Base-by-base conservation (phyloP, 257 asterid genomes). In the Capsicum chinense region DNA sequence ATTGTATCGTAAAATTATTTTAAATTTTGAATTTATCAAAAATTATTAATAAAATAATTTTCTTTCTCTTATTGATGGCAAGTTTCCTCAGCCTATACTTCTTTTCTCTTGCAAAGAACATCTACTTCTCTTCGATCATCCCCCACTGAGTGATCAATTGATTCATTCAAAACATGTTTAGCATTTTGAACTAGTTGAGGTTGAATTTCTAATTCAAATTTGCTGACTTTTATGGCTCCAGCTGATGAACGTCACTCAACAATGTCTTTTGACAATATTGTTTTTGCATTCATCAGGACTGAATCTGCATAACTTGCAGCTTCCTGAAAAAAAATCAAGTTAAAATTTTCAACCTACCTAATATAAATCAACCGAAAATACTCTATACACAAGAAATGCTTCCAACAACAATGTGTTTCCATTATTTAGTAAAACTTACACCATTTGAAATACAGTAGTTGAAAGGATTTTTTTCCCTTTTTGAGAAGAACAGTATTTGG, bases 51-150 rank as follows among this genome's bases (percentile, higher is more conserved):
- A 26, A 26, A 26, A 26, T 26, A 26, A 26, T 26, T 26, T 26
- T 26, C 33, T 26, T 26, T 26, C 33, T 26, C 33, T 26, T 26
- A 26, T 26, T 26, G 33, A 26, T 26, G 33, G 33, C 33, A 26
- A 26, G 33, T 26, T 70, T 90, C 89, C 47, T 87, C 90, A 5
- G 81, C 60, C 86, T 88, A 84, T 56, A 44, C 82, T 84, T 90
- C 86, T 81, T 88, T 85, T 79, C 81, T 88, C 83, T 76, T 73
- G 79, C 86, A 76, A 52, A 90, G 90, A 78, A 81, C 70, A 57
- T 90, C 88, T 83, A 84, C 85, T 81, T 90, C 91, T 70, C 81
- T 79, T 47, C 66, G 88, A 73, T 88, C 92, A 68, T 84, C 91
- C 83, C 78, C 86, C 58, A 89, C 85, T 17, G 81, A 85, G 33